Evolutionary conservation across 2,329 filamentous ascomycete genomes (phyloP), one percentile per base, ranked within the genome.

Genomic region (Cladophialophora immunda): DNA sequence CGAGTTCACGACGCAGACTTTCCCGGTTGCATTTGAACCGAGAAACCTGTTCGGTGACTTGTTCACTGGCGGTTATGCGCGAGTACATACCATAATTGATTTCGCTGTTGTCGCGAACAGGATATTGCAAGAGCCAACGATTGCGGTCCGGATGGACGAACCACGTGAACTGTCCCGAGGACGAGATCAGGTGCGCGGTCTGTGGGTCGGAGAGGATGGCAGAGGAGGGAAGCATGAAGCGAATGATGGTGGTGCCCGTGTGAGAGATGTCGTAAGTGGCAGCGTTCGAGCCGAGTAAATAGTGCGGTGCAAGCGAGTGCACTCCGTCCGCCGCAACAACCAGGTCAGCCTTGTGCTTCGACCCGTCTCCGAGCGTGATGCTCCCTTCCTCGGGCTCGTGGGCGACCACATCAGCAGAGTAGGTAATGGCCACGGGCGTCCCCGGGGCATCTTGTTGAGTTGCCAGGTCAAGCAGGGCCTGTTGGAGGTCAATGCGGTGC

Each of bases 401-500:
- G n/a, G 27, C 19, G 15, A 13, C 32, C 0, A 34, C 54, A 22
- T 32, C 29, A n/a, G 30, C 54, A 34, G 27, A 32, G 9, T 57
- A 32, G 5, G 7, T n/a, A 13, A 57, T 36, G 17, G 30, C 13
- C 17, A 57, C 32, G 5, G 54, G 54, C 17, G 4, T 15, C n/a
- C 54, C 54, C 0, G 17, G 27, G 2, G 15, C 54, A 36, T 57
- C 30, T 22, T 36, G 27, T 13, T 22, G 15, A 22, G 54, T 57
- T 9, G 54, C 54, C 3, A 57, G 54, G 13, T 25, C 19, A 4
- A 32, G 29, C 17, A 57, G 30, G 11, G 27, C 27, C 7, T 38
- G 27, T 32, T 57, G 54, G 29, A 57, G 54, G n/a, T 57, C 54
- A 11, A 57, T 34, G 17, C 54, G 54, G 22, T 57, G 54, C 4